These are phyloP conservation scores for Fusarium falciforme DNA, from an alignment of 2,329 filamentous ascomycete species.

Conservation along the genomic window DNA sequence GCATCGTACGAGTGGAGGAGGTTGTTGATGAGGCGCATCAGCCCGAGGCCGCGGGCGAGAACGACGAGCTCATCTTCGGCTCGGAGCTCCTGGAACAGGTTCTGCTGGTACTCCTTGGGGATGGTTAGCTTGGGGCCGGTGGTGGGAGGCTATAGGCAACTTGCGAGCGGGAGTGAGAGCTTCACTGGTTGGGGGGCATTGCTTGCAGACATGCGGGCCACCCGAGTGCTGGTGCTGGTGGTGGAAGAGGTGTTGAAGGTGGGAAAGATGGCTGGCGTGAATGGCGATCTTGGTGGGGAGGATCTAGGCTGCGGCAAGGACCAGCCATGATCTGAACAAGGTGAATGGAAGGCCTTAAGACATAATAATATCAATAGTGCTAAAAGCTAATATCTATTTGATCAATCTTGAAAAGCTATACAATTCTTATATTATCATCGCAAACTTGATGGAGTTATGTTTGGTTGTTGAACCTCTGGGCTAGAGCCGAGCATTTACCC, in stretches of 20 bases:
- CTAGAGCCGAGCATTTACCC: not conserved
- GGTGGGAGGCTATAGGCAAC: not conserved
- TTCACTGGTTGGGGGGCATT: constrained; percentile 77
- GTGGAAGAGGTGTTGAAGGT: constrained; percentile 20
- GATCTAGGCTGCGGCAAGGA: constrained; percentile 13
- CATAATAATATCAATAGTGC: not conserved
- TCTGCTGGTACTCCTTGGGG: constrained; percentile 90
- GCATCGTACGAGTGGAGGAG: constrained; percentile 97
- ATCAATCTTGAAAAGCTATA: not conserved
- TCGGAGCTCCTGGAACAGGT: constrained; percentile 90
- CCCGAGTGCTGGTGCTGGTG: constrained; percentile 28
- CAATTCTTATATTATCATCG: not conserved
- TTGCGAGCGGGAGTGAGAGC: constrained; percentile 74
- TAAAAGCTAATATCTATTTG: not conserved
- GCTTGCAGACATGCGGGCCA: constrained; percentile 61
- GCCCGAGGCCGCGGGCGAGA: constrained; percentile 89
- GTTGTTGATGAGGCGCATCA: constrained; percentile 94
- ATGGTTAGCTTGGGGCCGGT: constrained; percentile 21
- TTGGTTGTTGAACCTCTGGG: not conserved
- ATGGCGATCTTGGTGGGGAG: constrained; percentile 32
- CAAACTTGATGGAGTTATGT: not conserved
- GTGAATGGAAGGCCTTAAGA: not conserved
- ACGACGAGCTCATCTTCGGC: constrained; percentile 94
- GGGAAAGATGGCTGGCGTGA: constrained; percentile 25
- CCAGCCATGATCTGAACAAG: not conserved